Evolutionary conservation across 495 filamentous ascomycete genomes (phyloP), one percentile per base, ranked within the genome.

Genomic region (Aspergillus homomorphus): DNA sequence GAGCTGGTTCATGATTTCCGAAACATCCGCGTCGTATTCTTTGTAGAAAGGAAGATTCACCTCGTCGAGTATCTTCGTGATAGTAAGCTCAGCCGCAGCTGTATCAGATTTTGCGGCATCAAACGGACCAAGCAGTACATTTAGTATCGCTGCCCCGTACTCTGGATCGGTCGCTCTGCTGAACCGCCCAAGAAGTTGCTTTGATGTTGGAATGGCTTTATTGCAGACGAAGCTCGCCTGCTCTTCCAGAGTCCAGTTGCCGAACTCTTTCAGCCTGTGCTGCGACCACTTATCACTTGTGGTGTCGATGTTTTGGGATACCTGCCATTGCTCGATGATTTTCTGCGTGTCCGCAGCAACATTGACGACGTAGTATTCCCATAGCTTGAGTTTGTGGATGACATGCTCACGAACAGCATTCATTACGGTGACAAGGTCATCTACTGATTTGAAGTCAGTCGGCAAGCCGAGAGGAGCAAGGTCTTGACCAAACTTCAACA

Each of bases 351-450:
- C 82, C n/a, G 81, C 72, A 43, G 92, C 83, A 2, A 94, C 86
- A 66, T 98, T 83, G 49, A 96, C 69, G 10, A 87, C 86, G 66
- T 96, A 98, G 73, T 87, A 99, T 66, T 99, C 88, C 95, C 95
- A 99, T 6, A 99, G 80, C 38, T 82, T 83, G 59, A 93, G 80
- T 18, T 80, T 78, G 30, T 83, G 82, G 60, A 99, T 83, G 38
- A 90, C 90, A 56, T 91, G 81, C 28, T 86, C 81, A 61, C 95
- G 92, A 46, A 96, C 79, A 10, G 81, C 89, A 19, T 91, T 87
- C 87, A 96, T 96, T 56, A 97, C 81, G 61, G 82, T 81, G 10
- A 89, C 65, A n/a, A 99, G 74, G 66, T 96, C 92, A 26, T 88
- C 88, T 5, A 80, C 73, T 3, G 77, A 82, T 52, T 84, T 81